These are phyloP conservation scores for Stropharia rugosoannulata DNA, from an alignment of 768 basidiomycete genomes.

Conservation along the genomic window DNA sequence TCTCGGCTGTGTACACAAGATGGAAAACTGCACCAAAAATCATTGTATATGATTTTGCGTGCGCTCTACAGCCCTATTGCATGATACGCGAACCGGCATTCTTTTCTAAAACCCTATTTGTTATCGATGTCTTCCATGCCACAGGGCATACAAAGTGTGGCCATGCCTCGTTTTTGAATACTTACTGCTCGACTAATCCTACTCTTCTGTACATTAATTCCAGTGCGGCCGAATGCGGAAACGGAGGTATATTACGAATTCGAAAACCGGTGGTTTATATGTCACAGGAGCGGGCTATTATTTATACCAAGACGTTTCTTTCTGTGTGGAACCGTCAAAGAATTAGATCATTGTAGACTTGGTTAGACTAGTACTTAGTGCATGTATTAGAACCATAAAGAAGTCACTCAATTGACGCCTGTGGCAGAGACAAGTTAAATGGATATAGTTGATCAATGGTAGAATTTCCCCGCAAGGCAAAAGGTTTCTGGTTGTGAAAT, in stretches of 20 bases:
- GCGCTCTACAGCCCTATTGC: no score
- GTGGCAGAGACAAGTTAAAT: no score
- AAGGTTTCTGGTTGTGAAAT: no score
- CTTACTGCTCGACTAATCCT: slow-evolving; percentile 24
- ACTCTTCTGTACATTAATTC: slow-evolving; percentile 23
- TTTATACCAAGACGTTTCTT: slow-evolving; percentile 22
- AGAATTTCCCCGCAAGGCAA: no score
- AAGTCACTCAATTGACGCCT: no score
- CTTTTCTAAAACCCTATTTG: slow-evolving; percentile 10
- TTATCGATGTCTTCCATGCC: slow-evolving; percentile 32
- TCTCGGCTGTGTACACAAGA: no score
- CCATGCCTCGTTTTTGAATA: slow-evolving; percentile 23
- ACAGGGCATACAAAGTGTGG: slow-evolving; percentile 28
- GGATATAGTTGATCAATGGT: no score
- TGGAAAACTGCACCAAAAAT: no score
- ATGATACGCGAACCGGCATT: no score
- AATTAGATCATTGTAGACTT: not conserved
- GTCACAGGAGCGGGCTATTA: slow-evolving; percentile 20
- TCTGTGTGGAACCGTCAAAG: slow-evolving; percentile 13
- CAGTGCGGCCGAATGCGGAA: slow-evolving; percentile 33
- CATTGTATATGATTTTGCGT: no score
- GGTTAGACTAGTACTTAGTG: no score
- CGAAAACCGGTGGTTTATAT: slow-evolving; percentile 28
- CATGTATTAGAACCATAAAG: no score
- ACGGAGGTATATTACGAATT: slow-evolving; percentile 22